Evolutionary conservation across 1,284 basidiomycete genomes (phyloP).

Genomic region (Boletus mariae): DNA sequence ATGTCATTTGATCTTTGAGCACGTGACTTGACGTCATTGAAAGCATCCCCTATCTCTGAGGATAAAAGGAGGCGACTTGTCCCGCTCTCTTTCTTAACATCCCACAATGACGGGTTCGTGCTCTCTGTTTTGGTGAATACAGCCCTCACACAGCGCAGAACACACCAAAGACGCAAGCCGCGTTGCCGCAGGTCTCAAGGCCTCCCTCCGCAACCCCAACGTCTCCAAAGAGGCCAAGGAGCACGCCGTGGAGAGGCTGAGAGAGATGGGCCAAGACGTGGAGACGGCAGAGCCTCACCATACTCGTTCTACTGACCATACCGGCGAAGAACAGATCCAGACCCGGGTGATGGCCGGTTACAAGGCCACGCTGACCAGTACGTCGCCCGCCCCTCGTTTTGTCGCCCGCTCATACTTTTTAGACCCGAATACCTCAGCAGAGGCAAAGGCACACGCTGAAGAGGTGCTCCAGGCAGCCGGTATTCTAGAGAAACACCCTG

Average conservation of each 20-base stretch:
- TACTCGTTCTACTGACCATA: conserved; percentile 19
- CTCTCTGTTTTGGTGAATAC: neutral
- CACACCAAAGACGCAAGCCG: conserved; percentile 36
- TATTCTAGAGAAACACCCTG: conserved; percentile 29
- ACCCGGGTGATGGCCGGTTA: conserved; percentile 43
- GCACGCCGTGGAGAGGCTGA: conserved; percentile 43
- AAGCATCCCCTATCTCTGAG: conserved; percentile 13
- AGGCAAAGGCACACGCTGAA: conserved; percentile 50
- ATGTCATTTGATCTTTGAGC: neutral
- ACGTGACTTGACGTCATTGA: conserved; percentile 24
- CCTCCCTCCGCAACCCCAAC: conserved; percentile 51
- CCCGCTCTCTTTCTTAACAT: neutral
- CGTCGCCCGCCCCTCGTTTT: conserved; percentile 12
- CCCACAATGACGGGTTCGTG: conserved; percentile 27
- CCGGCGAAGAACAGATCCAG: neutral
- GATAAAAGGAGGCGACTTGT: conserved; percentile 1
- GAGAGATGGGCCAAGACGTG: conserved; percentile 34
- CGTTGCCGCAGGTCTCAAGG: conserved; percentile 53
- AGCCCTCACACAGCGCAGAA: conserved; percentile 14
- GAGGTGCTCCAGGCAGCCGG: conserved; percentile 41
- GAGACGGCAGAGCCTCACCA: conserved; percentile 12
- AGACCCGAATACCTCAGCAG: conserved; percentile 41
- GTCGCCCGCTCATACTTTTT: neutral
- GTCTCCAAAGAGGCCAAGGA: conserved; percentile 50
- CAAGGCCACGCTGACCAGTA: conserved; percentile 51